Conservation (phyloP, 164 flowering plant genomes). For the Dillenia suffruticosa region DNA sequence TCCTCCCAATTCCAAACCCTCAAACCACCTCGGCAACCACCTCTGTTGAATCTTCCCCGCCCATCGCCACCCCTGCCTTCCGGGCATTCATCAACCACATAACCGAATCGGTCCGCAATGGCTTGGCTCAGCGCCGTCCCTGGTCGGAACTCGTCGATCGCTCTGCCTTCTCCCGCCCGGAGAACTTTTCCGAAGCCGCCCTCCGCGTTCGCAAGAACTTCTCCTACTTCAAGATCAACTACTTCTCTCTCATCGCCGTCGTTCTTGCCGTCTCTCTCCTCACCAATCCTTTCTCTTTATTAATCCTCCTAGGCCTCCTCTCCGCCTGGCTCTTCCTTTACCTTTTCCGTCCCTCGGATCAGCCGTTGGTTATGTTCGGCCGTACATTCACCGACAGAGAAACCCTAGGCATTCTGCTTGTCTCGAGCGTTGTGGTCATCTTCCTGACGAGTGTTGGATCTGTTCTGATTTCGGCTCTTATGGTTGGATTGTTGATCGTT, state of each 20-base stretch:
- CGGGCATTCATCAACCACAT: constrained; percentile 55
- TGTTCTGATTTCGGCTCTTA: constrained; percentile 53
- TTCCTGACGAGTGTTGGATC: constrained; percentile 82
- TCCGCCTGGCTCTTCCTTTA: constrained; percentile 72
- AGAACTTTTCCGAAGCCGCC: constrained; percentile 64
- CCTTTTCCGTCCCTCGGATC: constrained; percentile 74
- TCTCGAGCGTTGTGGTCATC: constrained; percentile 44
- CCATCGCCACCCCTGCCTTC: constrained; percentile 60
- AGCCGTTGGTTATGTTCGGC: constrained; percentile 57
- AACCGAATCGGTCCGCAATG: constrained; percentile 40
- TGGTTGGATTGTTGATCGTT: constrained; percentile 53
- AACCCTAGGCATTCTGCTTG: constrained; percentile 41
- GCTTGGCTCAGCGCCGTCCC: constrained; percentile 67
- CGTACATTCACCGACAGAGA: constrained; percentile 62
- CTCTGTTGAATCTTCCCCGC: constrained; percentile 25
- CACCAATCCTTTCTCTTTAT: constrained; percentile 61
- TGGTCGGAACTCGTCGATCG: constrained; percentile 78
- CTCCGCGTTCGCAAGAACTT: constrained; percentile 71
- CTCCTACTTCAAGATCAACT: constrained; percentile 74
- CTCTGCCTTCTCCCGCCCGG: constrained; percentile 56
- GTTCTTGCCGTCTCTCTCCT: constrained; percentile 61
- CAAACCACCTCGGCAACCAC: constrained; percentile 22
- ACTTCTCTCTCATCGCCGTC: constrained; percentile 39
- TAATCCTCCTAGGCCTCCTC: constrained; percentile 53
- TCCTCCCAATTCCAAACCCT: constrained; percentile 39